phyloP scores from a whole-genome alignment of 2,329 filamentous ascomycete species.

The Stachybotrys chartarum region DNA sequence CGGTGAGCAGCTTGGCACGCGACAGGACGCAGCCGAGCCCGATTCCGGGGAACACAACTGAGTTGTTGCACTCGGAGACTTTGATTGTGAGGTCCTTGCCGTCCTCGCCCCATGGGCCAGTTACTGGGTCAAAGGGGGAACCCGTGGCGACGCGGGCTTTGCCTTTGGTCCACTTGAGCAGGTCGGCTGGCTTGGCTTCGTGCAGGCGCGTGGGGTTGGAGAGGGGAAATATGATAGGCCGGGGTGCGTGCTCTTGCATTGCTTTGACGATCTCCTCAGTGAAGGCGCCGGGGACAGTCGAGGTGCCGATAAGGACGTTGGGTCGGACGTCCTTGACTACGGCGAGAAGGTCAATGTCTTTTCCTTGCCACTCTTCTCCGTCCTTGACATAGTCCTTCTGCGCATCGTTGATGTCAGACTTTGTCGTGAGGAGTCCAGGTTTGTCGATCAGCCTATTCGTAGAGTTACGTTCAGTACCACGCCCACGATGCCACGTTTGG shows the following conservation, averaged over 20 bases:
- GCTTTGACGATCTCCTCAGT: constrained; percentile 65
- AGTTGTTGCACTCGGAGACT: constrained; percentile 82
- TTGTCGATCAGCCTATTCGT: constrained; percentile 67
- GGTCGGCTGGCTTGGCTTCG: constrained; percentile 70
- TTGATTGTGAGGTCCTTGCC: constrained; percentile 37
- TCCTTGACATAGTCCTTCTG: constrained; percentile 62
- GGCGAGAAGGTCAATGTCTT: constrained; percentile 51
- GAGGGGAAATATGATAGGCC: constrained; percentile 74
- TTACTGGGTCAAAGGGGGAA: constrained; percentile 71
- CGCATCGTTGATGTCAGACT: constrained; percentile 55
- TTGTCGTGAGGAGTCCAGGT: constrained; percentile 63
- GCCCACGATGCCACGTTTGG: neutral
- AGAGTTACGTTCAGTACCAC: no score
- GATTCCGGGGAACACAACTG: constrained; percentile 77
- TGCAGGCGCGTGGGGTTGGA: constrained; percentile 81
- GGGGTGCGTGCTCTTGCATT: constrained; percentile 66
- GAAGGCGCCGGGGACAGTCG: constrained; percentile 69
- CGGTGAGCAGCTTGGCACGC: constrained; percentile 58
- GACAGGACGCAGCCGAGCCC: constrained; percentile 72
- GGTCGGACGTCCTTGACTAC: constrained; percentile 67
- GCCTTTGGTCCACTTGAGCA: constrained; percentile 72
- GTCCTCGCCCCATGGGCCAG: constrained; percentile 44
- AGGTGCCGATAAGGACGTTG: constrained; percentile 78
- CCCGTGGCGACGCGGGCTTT: constrained; percentile 76
- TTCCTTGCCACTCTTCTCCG: constrained; percentile 54